These are phyloP conservation scores for Cyclostephanos tholiformis DNA, from an alignment of 108 stramenopile genomes.

Conservation along the genomic window DNA sequence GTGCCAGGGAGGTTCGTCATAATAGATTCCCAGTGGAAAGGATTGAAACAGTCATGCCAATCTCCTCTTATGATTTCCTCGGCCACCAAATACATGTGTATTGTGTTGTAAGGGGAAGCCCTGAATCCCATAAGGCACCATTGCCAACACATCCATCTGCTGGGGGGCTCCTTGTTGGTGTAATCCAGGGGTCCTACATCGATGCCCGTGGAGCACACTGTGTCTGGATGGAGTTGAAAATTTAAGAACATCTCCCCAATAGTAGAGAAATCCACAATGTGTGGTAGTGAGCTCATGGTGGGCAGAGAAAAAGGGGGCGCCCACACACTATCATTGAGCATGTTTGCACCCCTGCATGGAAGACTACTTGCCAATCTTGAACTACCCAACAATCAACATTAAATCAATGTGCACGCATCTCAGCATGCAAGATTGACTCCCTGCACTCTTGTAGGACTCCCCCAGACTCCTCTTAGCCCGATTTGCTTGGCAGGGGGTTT, in stretches of 20 bases:
- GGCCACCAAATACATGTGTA: constrained; percentile 22
- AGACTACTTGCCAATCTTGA: constrained; percentile 44
- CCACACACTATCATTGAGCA: constrained; percentile 48
- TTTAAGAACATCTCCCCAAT: constrained; percentile 16
- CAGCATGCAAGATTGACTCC: too few relatives aligned
- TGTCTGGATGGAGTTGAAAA: constrained; percentile 16
- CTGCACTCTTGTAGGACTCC: too few relatives aligned
- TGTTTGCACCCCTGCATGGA: constrained; percentile 46
- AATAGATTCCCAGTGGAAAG: constrained; percentile 44
- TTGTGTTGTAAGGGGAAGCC: constrained; percentile 31
- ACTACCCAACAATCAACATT: too few relatives aligned
- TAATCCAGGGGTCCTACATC: constrained; percentile 10
- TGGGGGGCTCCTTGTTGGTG: background rate
- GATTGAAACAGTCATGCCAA: constrained; percentile 28
- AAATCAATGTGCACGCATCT: too few relatives aligned
- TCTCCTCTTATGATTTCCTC: constrained; percentile 36
- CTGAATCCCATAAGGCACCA: constrained; percentile 37
- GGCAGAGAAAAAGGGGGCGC: constrained; percentile 54
- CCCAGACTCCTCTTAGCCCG: too few relatives aligned
- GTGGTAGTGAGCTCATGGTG: constrained; percentile 19
- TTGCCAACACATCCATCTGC: constrained; percentile 39
- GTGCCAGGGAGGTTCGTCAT: constrained; percentile 52
- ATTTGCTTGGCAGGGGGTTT: too few relatives aligned
- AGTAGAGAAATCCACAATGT: background rate
- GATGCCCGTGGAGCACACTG: constrained; percentile 10